Evolutionary conservation across 2,329 filamentous ascomycete species (phyloP).

Genomic region (Magnaporthiopsis rhizophila): DNA sequence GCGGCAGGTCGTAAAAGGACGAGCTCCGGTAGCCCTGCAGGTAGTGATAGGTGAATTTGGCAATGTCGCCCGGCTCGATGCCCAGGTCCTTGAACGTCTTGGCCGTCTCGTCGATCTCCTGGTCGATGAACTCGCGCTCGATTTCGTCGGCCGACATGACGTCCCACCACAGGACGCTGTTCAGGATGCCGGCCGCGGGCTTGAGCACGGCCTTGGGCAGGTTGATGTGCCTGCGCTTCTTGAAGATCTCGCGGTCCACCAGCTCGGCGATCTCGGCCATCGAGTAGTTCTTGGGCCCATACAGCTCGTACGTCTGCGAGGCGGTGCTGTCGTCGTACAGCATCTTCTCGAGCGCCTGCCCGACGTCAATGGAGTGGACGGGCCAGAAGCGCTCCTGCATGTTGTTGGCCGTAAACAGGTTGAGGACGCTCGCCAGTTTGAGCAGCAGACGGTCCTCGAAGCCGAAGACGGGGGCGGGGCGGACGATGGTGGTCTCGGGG

Average conservation of each 20-base stretch:
- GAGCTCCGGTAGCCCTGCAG: constrained; percentile 87
- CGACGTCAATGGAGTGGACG: constrained; percentile 89
- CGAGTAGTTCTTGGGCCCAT: constrained; percentile 87
- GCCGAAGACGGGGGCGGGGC: constrained; percentile 87
- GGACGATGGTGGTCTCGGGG: constrained; percentile 94
- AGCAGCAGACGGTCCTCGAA: constrained; percentile 90
- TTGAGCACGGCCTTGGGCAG: constrained; percentile 74
- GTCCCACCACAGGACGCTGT: constrained; percentile 84
- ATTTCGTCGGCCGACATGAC: constrained; percentile 76
- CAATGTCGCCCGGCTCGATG: constrained; percentile 82
- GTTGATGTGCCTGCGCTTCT: constrained; percentile 85
- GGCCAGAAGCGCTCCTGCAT: constrained; percentile 88
- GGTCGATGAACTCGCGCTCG: constrained; percentile 88
- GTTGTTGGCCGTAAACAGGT: constrained; percentile 84
- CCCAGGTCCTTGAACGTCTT: constrained; percentile 94
- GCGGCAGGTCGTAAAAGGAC: constrained; percentile 86
- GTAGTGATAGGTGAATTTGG: constrained; percentile 86
- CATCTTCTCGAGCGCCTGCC: constrained; percentile 81
- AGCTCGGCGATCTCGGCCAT: constrained; percentile 78
- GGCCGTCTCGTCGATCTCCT: constrained; percentile 79
- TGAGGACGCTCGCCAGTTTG: constrained; percentile 70
- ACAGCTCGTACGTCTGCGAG: constrained; percentile 87
- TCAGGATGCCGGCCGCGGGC: constrained; percentile 65
- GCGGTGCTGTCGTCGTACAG: constrained; percentile 85
- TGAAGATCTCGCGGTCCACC: constrained; percentile 88